A percentile compares a stretch with the other conserved stretches of the same genome.
phyloP scores from a whole-genome alignment of 352 stramenopile genomes.

The Globisporangium ultimum region DNA sequence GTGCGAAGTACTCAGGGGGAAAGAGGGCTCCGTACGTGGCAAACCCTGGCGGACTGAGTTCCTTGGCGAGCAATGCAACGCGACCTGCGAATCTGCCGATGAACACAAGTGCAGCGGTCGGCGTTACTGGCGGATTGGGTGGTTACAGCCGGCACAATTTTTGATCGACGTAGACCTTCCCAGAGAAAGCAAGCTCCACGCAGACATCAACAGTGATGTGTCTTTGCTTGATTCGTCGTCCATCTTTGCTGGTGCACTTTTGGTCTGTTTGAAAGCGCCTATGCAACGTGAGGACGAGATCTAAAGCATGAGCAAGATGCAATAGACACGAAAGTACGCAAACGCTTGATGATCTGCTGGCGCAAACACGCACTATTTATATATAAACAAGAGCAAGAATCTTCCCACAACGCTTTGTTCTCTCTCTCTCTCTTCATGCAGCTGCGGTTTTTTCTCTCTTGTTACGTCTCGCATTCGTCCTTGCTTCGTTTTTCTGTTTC shows the following conservation, averaged over 20 bases:
- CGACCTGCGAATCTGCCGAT: conserved; percentile 23
- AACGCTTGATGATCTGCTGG: conserved; percentile 1
- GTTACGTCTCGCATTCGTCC: not conserved
- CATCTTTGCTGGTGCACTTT: conserved; percentile 2
- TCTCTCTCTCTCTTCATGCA: not conserved
- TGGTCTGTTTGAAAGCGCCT: not conserved
- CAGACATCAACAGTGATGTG: not conserved
- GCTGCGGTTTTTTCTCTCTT: not conserved
- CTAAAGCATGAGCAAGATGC: not conserved
- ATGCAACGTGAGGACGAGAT: not conserved
- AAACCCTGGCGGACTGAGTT: conserved; percentile 18
- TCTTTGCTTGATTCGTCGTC: not conserved
- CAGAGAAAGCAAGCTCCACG: not conserved
- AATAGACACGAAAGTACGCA: not conserved
- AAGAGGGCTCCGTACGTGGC: conserved; percentile 43
- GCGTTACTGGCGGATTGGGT: conserved; percentile 37
- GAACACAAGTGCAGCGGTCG: conserved; percentile 44
- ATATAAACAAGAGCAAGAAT: conserved; percentile 22
- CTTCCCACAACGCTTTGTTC: not conserved
- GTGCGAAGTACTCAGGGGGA: conserved; percentile 52
- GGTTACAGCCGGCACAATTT: conserved; percentile 82
- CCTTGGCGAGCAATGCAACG: conserved; percentile 11
- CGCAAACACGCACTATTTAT: conserved; percentile 48
- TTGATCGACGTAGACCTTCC: conserved; percentile 24
- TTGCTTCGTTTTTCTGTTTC: not conserved